phyloP scores from a whole-genome alignment of 2,329 filamentous ascomycete species.

The Ampelomyces quisqualis region DNA sequence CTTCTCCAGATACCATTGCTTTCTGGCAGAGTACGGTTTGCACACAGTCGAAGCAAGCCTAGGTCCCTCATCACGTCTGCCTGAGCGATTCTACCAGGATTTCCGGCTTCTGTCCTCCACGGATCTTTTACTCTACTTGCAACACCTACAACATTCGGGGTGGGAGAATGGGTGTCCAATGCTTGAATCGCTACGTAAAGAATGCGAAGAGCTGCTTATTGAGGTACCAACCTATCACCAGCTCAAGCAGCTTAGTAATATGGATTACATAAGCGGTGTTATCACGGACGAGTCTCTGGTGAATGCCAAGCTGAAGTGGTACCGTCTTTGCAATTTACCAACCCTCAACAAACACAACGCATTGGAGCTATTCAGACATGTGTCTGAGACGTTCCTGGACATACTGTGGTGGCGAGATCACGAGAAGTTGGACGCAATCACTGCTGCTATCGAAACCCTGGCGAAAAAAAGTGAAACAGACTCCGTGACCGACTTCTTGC shows the following conservation, averaged over 20 bases:
- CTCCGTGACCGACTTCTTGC: slow-evolving; percentile 54
- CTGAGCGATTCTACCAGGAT: slow-evolving; percentile 34
- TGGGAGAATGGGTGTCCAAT: slow-evolving; percentile 36
- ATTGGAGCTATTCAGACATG: slow-evolving; percentile 36
- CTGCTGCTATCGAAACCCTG: slow-evolving; percentile 28
- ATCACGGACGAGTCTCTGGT: slow-evolving; percentile 37
- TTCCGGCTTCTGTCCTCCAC: slow-evolving; percentile 37
- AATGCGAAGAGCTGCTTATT: slow-evolving; percentile 38
- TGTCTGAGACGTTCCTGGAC: slow-evolving; percentile 27
- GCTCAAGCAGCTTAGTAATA: slow-evolving; percentile 39
- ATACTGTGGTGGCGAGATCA: slow-evolving; percentile 36
- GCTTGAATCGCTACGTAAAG: slow-evolving; percentile 26
- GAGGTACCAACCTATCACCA: slow-evolving; percentile 42
- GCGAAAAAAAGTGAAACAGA: slow-evolving; percentile 26
- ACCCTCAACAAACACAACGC: slow-evolving; percentile 26
- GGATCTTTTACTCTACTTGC: slow-evolving; percentile 37
- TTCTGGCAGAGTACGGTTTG: slow-evolving; percentile 34
- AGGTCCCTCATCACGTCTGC: slow-evolving; percentile 18
- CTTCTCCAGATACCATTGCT: slow-evolving; percentile 41
- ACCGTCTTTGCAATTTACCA: slow-evolving; percentile 31
- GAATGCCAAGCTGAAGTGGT: slow-evolving; percentile 38
- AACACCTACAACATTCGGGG: slow-evolving; percentile 37
- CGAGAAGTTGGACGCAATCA: slow-evolving; percentile 34
- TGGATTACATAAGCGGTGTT: slow-evolving; percentile 36
- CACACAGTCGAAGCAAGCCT: slow-evolving; percentile 14